Base-by-base conservation (phyloP, 768 basidiomycete genomes). In the Boletus reticuloceps region DNA sequence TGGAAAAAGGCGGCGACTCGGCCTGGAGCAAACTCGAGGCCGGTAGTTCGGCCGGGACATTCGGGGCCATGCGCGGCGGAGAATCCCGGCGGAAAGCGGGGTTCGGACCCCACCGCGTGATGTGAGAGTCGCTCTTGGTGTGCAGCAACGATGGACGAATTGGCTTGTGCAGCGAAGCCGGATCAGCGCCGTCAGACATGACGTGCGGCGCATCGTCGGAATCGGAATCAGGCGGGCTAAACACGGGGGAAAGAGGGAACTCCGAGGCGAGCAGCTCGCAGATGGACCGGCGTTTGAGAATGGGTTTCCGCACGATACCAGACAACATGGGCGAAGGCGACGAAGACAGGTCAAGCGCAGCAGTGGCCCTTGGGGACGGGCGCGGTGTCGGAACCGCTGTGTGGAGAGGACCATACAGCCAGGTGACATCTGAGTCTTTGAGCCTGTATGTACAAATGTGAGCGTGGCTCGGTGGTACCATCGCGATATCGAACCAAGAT, bases 401-500 rank as follows among this genome's bases (percentile, higher is more conserved):
- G 71, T 99, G 96, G 0, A 99, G 77, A 20, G 96, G 96, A 0
- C 96, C 96, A 66, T 99, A 98, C 1, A 99, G 83, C 96, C 96
- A 99, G 2, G 97, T 99, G 39, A 98, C 96, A 70, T 99, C 96
- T 7, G 91, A 94, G 73, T 99, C 96, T 73, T 99, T 99, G 64
- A 99, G 85, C 96, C 96, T 98, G n/a, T 17, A 75, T 5, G 19
- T 6, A 27, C 27, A 13, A 14, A 36, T 3, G 64, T 69, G 39
- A 70, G 57, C 38, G 27, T 17, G 12, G 22, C 22, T 22, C 22
- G 22, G 22, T 22, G 16, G 34, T 12, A 36, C 4, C 34, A 36
- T 36, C 34, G 34, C 6, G 34, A 36, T 36, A 36, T 14, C 11
- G 34, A 36, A 36, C 13, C 3, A 12, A 9, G 7, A 32, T 32